Evolutionary conservation across 352 stramenopile genomes (phyloP).

Genomic region (Phytophthora europaea): DNA sequence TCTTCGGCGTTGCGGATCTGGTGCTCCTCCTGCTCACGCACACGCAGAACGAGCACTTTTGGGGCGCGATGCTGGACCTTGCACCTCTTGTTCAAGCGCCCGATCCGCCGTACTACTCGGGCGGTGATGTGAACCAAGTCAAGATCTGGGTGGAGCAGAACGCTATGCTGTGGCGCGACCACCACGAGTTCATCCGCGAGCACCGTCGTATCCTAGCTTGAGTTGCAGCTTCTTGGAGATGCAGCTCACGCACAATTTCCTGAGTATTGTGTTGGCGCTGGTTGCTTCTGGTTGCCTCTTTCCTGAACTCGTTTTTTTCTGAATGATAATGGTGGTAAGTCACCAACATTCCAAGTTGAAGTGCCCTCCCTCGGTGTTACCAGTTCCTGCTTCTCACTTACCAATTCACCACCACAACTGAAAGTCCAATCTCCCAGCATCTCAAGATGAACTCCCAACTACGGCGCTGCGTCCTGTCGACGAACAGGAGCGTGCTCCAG

Average conservation of each 20-base stretch:
- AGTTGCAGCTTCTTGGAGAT: background rate
- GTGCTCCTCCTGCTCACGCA: background rate
- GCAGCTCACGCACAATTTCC: background rate
- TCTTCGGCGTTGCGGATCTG: background rate
- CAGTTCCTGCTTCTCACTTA: background rate
- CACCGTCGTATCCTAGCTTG: background rate
- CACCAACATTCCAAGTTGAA: conserved; percentile 8
- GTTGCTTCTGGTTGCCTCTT: background rate
- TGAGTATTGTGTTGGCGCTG: background rate
- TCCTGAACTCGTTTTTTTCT: too few species aligned
- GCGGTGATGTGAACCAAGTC: background rate
- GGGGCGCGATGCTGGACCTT: background rate
- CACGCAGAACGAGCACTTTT: background rate
- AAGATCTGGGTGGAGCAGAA: background rate
- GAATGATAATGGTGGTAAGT: conserved; percentile 3
- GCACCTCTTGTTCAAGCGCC: background rate
- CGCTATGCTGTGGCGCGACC: background rate
- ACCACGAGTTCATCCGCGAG: background rate
- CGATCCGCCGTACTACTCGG: background rate
- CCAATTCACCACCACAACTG: conserved; percentile 22
- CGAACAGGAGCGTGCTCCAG: conserved; percentile 3
- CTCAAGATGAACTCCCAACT: conserved; percentile 17
- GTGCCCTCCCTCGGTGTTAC: background rate
- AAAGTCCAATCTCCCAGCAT: conserved; percentile 1
- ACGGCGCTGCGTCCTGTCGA: conserved; percentile 14